phyloP scores from a whole-genome alignment of 1,139 yeast genomes.

The Diutina sp. region DNA sequence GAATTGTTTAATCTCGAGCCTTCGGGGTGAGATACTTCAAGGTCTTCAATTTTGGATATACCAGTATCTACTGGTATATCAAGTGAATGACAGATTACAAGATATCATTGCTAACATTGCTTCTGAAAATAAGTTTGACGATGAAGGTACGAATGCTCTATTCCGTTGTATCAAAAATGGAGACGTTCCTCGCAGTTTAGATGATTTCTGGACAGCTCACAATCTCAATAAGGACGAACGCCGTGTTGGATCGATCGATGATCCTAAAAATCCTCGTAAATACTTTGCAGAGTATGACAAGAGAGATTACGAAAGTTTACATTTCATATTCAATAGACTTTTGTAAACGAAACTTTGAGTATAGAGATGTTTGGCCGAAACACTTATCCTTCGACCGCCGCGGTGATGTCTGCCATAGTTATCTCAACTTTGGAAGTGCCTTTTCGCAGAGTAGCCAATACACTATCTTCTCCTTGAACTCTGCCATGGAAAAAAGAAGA shows the following conservation, averaged over 20 bases:
- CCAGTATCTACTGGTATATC: constrained; percentile 11
- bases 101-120: constrained; percentile 11
- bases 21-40: constrained; percentile 13
- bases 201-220: constrained; percentile 8
- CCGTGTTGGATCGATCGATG: not conserved
- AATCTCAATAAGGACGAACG: not conserved
- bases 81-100: not conserved
- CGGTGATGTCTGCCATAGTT: constrained; percentile 1
- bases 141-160: constrained; percentile 4
- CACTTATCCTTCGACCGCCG: not conserved
- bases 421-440: not conserved
- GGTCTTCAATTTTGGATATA: constrained; percentile 15
- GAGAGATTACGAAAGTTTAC: constrained; percentile 11
- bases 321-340: constrained; percentile 9
- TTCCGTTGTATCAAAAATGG: constrained; percentile 2
- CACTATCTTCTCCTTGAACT: not conserved
- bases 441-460: not conserved
- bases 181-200: constrained; percentile 4
- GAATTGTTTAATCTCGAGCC: constrained; percentile 14
- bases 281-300: constrained; percentile 9
- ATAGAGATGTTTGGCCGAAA: not conserved
- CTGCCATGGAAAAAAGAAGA: not conserved
- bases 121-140: constrained; percentile 2
- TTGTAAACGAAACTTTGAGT: not conserved
- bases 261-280: not conserved